Conservation (phyloP, 306 rosid species). For the Aeschynomene evenia region DNA sequence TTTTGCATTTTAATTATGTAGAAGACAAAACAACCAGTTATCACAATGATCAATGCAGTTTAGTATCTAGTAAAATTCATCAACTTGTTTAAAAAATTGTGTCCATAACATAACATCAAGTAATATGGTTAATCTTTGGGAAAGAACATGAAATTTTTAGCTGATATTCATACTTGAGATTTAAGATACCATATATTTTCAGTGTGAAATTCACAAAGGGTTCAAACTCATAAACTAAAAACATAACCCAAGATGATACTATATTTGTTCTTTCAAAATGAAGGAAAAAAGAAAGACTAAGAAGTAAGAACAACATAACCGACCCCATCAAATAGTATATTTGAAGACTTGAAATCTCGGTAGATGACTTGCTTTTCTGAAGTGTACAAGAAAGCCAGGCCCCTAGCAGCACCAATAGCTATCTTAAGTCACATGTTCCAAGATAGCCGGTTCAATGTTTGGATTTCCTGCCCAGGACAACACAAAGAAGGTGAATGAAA, state of each 20-base stretch:
- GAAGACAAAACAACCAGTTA: not conserved
- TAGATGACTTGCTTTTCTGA: conserved; percentile 71
- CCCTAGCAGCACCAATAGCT: conserved; percentile 85
- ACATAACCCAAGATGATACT: not conserved
- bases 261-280: conserved; percentile 10
- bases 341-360: conserved; percentile 92
- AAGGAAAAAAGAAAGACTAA: not conserved
- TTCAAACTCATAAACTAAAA: not conserved
- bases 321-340: conserved; percentile 82
- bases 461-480: conserved; percentile 55
- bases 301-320: conserved; percentile 34
- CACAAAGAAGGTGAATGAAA: conserved; percentile 12
- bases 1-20: conserved; percentile 71
- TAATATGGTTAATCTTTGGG: not conserved
- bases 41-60: not conserved
- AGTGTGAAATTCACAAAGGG: not conserved
- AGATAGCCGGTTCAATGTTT: conserved; percentile 57
- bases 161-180: not conserved
- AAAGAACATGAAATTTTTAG: not conserved
- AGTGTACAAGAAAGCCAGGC: conserved; percentile 77
- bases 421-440: conserved; percentile 75
- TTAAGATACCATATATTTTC: too few species aligned
- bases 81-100: not conserved
- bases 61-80: not conserved
- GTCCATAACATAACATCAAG: not conserved